A percentile compares a stretch with the other conserved stretches of the same genome.
These are phyloP conservation scores for Globisporangium nunn DNA, from an alignment of 352 stramenopile genomes.

Conservation along the genomic window DNA sequence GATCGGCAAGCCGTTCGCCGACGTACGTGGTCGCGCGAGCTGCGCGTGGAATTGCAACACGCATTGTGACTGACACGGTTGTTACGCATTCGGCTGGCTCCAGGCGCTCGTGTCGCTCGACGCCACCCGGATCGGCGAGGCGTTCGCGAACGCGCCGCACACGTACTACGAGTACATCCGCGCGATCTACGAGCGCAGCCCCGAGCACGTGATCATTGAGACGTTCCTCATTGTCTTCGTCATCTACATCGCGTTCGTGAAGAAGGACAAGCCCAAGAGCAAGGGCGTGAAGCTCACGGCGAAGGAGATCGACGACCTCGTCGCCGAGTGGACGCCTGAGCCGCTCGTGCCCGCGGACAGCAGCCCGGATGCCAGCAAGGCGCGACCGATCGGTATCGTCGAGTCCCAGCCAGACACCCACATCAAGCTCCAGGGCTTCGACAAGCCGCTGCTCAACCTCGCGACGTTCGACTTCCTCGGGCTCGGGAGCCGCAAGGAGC, in stretches of 20 bases:
- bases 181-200: conserved; percentile 77
- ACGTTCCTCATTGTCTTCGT: conserved; percentile 96
- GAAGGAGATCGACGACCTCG: conserved; percentile 88
- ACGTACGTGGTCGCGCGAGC: conserved; percentile 23
- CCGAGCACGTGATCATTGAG: conserved; percentile 96
- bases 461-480: conserved; percentile 96
- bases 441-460: conserved; percentile 89
- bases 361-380: conserved; percentile 23
- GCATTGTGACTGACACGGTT: background rate
- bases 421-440: conserved; percentile 72
- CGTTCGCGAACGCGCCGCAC: conserved; percentile 50
- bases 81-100: background rate
- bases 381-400: conserved; percentile 63
- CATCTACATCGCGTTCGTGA: conserved; percentile 90
- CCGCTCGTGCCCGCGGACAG: conserved; percentile 68
- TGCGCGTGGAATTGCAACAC: background rate
- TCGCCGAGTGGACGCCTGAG: conserved; percentile 86
- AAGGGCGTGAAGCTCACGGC: conserved; percentile 61
- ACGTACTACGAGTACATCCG: conserved; percentile 77
- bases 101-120: conserved; percentile 64
- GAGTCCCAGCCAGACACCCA: conserved; percentile 74
- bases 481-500: conserved; percentile 69
- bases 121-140: conserved; percentile 45
- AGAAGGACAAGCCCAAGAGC: conserved; percentile 65
- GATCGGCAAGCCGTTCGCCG: conserved; percentile 66